Conservation (phyloP, 2,329 filamentous ascomycete species). For the Macroventuria anomochaeta region DNA sequence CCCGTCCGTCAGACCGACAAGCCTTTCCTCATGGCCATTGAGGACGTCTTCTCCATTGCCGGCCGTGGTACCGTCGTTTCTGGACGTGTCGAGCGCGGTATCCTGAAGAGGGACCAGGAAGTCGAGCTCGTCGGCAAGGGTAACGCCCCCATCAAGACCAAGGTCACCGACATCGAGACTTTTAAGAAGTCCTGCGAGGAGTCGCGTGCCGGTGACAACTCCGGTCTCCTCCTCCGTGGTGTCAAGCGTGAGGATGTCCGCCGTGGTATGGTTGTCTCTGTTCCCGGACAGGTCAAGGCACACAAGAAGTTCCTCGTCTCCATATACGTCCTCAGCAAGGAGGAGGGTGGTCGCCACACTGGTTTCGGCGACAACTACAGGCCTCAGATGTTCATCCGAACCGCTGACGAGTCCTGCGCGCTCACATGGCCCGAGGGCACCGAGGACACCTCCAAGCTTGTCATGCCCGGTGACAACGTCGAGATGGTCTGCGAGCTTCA, state of each 20-base stretch:
- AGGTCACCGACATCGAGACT: conserved; percentile 99
- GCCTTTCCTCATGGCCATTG: conserved; percentile 98
- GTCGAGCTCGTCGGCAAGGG: conserved; percentile 94
- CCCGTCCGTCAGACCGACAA: conserved; percentile 94
- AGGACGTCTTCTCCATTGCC: conserved; percentile 66
- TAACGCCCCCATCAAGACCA: conserved; percentile 86
- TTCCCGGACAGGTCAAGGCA: conserved; percentile 82
- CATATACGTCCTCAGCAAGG: conserved; percentile 96
- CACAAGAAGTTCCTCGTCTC: conserved; percentile 93
- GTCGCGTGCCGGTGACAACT: conserved; percentile 96
- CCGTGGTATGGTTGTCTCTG: conserved; percentile 92
- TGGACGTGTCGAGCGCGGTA: conserved; percentile 94
- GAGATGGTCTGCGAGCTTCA: conserved; percentile 93
- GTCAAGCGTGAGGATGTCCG: conserved; percentile 92
- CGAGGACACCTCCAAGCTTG: conserved; percentile 77
- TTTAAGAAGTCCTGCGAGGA: conserved; percentile 99
- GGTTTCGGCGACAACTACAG: conserved; percentile 97
- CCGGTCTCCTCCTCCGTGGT: conserved; percentile 93
- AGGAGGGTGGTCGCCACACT: conserved; percentile 96
- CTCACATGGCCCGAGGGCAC: conserved; percentile 87
- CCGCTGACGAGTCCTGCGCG: conserved; percentile 76
- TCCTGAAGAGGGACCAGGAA: conserved; percentile 91
- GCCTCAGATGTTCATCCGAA: conserved; percentile 94
- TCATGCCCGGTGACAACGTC: conserved; percentile 98
- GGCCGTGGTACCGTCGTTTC: conserved; percentile 97